Evolutionary conservation across 306 rosid species (phyloP), one percentile per base, ranked within the genome.

Genomic region (Acacia confusa): DNA sequence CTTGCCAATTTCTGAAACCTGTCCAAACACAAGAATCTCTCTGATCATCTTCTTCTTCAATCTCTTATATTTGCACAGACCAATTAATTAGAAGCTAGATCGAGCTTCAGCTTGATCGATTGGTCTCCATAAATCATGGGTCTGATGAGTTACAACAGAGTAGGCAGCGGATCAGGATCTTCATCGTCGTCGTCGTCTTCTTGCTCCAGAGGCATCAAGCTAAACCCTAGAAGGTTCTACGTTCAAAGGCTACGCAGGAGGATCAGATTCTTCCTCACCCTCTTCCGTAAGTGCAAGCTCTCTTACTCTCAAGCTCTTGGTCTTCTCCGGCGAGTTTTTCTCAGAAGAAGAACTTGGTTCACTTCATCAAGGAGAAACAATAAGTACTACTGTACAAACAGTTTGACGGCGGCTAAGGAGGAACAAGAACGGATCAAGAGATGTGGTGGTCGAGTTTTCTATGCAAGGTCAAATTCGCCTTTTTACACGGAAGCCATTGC

Each of bases 401-500:
- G 75, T 61, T 75, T 86, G 72, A 79, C 81, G 17, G 34, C 64
- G 61, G 9, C 9, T 8, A 25, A 9, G 34, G 66, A 60, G 34
- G 80, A 79, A 41, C 82, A 70, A 41, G 67, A 61, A 61, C 67
- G 30, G 34, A 61, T 61, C 67, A 61, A 27, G 19, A 61, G 27
- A 36, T 9, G 67, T 25, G 52, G 52, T 47, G 57, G 57, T 17
- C 19, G 69, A 63, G 69, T 14, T 27, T 63, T 63, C 69, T 86
- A 75, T 70, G 90, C 77, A 9, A 87, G 94, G 80, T 86, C 97
- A 16, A 92, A 92, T 82, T 90, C 98, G 80, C 88, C 98, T 68
- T 92, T 94, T 85, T 91, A 92, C 76, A 92, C 97, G 0, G 98
- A 94, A 81, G 98, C 98, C 76, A 91, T 94, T 76, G 97, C 92